phyloP scores from a whole-genome alignment of 768 basidiomycete genomes.

The Strobilomyces confusus region DNA sequence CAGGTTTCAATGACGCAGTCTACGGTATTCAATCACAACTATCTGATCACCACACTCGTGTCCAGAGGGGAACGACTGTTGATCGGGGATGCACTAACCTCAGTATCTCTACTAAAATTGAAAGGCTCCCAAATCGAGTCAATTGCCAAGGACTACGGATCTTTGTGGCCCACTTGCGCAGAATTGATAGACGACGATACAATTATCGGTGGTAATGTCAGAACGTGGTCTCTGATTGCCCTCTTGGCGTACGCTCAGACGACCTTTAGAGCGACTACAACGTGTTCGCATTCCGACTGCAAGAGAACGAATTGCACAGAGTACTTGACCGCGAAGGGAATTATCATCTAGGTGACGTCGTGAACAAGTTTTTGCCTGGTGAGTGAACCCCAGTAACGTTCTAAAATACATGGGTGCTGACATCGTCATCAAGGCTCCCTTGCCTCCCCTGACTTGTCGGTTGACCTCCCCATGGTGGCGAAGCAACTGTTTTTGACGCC shows the following conservation, averaged over 20 bases:
- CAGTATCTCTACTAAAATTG: slow-evolving; percentile 66
- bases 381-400: slow-evolving; percentile 3
- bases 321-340: slow-evolving; percentile 61
- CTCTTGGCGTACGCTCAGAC: slow-evolving; percentile 6
- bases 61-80: slow-evolving; percentile 52
- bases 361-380: slow-evolving; percentile 75
- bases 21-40: slow-evolving; percentile 77
- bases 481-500: slow-evolving; percentile 74
- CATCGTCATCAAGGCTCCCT: slow-evolving; percentile 47
- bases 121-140: slow-evolving; percentile 41
- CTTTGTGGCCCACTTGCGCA: slow-evolving; percentile 69
- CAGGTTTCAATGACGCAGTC: slow-evolving; percentile 35
- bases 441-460: slow-evolving; percentile 40
- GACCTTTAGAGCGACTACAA: slow-evolving; percentile 59
- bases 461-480: slow-evolving; percentile 42
- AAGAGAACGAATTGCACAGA: slow-evolving; percentile 38
- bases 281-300: slow-evolving; percentile 57
- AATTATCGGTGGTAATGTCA: slow-evolving; percentile 74
- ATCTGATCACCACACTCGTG: slow-evolving; percentile 66
- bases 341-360: slow-evolving; percentile 72
- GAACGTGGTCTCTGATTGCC: slow-evolving; percentile 22
- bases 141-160: slow-evolving; percentile 69
- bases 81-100: slow-evolving; percentile 78
- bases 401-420: neutral
- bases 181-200: slow-evolving; percentile 51